Base-by-base conservation (phyloP, 306 rosid genomes). In the Trichosanthes cucumerina region DNA sequence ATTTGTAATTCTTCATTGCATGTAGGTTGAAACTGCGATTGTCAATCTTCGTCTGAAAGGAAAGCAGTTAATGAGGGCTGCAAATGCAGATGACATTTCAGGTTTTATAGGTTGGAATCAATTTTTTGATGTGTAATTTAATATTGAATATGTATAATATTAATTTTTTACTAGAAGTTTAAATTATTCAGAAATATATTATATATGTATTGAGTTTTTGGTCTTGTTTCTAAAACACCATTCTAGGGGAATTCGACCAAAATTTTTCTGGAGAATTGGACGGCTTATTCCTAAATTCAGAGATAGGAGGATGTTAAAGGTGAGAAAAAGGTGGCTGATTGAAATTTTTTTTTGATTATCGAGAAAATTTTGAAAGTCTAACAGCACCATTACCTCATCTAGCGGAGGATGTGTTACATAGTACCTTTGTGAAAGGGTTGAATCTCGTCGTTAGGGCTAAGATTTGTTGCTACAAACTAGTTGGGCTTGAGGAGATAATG, bases 21-120 rank as follows among this genome's bases (percentile, higher is more conserved):
- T 85, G 88, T 84, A 90, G 96, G 88, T 92, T 75, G 87, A 86
- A 82, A 86, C 90, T 70, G 92, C 91, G 73, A 76, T 18, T 52
- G 79, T 85, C 78, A 83, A 82, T 59, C 82, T 90, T 79, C 78
- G 60, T 76, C 68, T 90, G 18, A 78, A 83, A 69, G 68, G 92
- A 66, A 86, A 79, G 75, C 81, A 78, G 81, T 84, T 50, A 80
- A 62, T 26, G 70, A 88, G 80, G 77, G 65, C 79, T 80, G 88
- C 82, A 84, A 84, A 76, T 81, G 80, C 78, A 79, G 52, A 85
- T 80, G 82, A 77, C 36, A 84, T 77, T 59, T 77, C 90, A 89
- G 97, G 97, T 92, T 28, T 24, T 66, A 24, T 44, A 43, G 5
- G 56, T 70, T 44, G 33, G 52, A 38, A n/a, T 41, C 15, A 12